Evolutionary conservation across 495 filamentous ascomycete genomes (phyloP), one percentile per base, ranked within the genome.

Genomic region (Daldinia grandis): DNA sequence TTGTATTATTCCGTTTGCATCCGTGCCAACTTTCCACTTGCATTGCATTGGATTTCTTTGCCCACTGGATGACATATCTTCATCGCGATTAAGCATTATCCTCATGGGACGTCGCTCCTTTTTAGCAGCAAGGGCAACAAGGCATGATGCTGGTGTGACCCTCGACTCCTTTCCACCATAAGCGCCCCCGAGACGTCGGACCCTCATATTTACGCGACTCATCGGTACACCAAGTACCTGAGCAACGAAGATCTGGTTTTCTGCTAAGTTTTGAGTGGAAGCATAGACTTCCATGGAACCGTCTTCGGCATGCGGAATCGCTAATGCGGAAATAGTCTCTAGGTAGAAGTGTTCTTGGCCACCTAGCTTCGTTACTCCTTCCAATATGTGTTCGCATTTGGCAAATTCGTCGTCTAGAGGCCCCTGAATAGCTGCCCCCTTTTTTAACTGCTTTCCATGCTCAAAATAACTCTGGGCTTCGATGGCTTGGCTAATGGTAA

Each of bases 311-410:
- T 95, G 93, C 8, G 92, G 93, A 37, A 95, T 86, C 5, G 86
- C 89, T 17, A 93, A 82, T 49, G 88, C 91, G 33, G 92, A 93
- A 54, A 94, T 86, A 0, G 93, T 96, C 71, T 96, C 93, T 14
- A 96, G 78, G 71, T 95, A 96, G 77, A 96, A 96, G 75, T 96
- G 93, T 73, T 96, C 93, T 76, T 96, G 93, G 5, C 93, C 93
- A 56, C 93, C 93, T 82, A 95, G 90, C 67, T 91, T 85, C 14
- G 88, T 84, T 24, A 89, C 85, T 33, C 92, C 92, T 19, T 83
- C 86, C 68, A 92, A 86, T 33, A 89, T 83, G 67, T 93, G 88
- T 71, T 93, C 91, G 2, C 90, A 87, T 28, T 86, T 77, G 24
- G 84, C 79, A 74, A 94, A 93, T 0, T 86, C 90, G 58, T 83